A percentile compares a stretch with the other conserved stretches of the same genome.
phyloP scores from a whole-genome alignment of 192 early-diverging fungal species.

The Entomortierella lignicola region DNA sequence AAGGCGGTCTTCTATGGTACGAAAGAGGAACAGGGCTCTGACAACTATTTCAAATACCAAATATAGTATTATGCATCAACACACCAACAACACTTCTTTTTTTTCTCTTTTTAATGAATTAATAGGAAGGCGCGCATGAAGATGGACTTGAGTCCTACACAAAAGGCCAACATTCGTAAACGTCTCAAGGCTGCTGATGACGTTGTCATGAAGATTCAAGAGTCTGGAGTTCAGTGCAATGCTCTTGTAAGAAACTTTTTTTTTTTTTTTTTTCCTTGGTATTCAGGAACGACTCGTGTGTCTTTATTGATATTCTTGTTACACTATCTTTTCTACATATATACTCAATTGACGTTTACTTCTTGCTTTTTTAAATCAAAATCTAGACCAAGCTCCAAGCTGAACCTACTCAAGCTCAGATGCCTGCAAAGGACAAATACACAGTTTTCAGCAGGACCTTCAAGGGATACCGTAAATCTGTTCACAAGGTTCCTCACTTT shows the following conservation, averaged over 20 bases:
- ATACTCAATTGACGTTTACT: too few species aligned
- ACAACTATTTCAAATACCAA: too few species aligned
- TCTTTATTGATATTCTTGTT: too few species aligned
- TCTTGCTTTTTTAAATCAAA: background rate
- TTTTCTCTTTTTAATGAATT: background rate
- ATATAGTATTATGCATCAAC: background rate
- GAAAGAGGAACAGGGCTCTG: too few species aligned
- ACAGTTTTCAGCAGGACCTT: constrained; percentile 81
- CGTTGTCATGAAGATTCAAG: constrained; percentile 74
- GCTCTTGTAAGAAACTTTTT: constrained; percentile 61
- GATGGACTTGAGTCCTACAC: constrained; percentile 73
- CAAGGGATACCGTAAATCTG: constrained; percentile 78
- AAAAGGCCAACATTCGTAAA: constrained; percentile 90
- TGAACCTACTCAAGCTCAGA: constrained; percentile 76
- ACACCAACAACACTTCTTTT: background rate
- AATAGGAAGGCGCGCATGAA: constrained; percentile 54
- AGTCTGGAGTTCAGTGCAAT: constrained; percentile 80
- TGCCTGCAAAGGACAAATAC: constrained; percentile 86
- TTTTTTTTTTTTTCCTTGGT: too few species aligned
- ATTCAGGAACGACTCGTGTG: background rate
- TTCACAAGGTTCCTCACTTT: constrained; percentile 90
- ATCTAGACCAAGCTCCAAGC: constrained; percentile 62
- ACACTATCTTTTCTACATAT: too few species aligned
- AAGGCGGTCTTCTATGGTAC: constrained; percentile 69
- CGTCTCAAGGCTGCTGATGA: constrained; percentile 83